Conservation (phyloP, 2,329 filamentous ascomycete genomes). For the Dendrostoma leiphaemia region DNA sequence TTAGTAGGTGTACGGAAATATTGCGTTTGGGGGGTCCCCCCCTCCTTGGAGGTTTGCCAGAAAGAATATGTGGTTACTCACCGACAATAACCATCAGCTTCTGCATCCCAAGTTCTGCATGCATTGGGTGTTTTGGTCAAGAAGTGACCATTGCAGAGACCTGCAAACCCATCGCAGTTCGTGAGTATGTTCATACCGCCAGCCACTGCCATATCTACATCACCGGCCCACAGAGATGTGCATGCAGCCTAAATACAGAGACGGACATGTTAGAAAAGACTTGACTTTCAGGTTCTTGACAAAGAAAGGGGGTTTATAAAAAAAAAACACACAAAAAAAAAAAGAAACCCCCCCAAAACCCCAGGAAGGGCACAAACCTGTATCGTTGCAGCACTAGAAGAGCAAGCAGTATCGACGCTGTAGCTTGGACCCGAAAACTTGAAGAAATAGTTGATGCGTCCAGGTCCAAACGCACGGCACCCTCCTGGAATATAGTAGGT, state of each 20-base stretch:
- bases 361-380: background rate
- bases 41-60: too few species aligned
- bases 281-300: too few species aligned
- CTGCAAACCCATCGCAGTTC: slow-evolving; percentile 62
- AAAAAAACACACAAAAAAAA: too few species aligned
- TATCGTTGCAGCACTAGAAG: slow-evolving; percentile 28
- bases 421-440: slow-evolving; percentile 37
- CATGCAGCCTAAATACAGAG: slow-evolving; percentile 32
- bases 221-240: slow-evolving; percentile 59
- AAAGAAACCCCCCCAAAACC: too few species aligned
- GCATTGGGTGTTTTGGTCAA: slow-evolving; percentile 42
- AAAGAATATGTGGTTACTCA: too few species aligned
- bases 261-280: background rate
- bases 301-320: too few species aligned
- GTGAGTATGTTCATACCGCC: slow-evolving; percentile 62
- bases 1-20: too few species aligned
- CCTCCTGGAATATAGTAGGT: slow-evolving; percentile 53
- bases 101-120: slow-evolving; percentile 25
- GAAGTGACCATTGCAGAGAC: slow-evolving; percentile 61
- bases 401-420: slow-evolving; percentile 39
- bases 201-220: slow-evolving; percentile 62
- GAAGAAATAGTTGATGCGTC: slow-evolving; percentile 44
- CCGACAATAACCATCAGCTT: slow-evolving; percentile 45
- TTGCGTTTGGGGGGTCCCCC: too few species aligned
- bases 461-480: slow-evolving; percentile 47